Evolutionary conservation across 179 eudicot genomes (phyloP).

Genomic region (Beta macrorhiza): DNA sequence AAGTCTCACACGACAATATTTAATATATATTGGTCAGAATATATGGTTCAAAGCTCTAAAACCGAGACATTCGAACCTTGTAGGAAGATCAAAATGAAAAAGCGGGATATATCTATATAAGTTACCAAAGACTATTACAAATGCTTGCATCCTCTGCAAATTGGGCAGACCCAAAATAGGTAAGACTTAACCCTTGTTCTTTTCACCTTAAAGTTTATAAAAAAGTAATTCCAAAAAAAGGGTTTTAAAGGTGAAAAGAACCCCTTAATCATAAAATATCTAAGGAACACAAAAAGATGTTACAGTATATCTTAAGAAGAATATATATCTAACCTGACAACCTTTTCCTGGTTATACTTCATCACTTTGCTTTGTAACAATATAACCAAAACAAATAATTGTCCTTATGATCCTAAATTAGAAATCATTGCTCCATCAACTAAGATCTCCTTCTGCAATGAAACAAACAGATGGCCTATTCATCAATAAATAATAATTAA

Average conservation of each 20-base stretch:
- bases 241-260: not conserved
- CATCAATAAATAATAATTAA: not conserved
- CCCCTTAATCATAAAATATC: not conserved
- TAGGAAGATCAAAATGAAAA: too few relatives aligned
- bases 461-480: not conserved
- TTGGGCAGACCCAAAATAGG: not conserved
- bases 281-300: not conserved
- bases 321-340: constrained; percentile 37
- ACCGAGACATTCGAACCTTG: too few relatives aligned
- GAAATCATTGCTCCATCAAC: constrained; percentile 7
- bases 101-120: too few relatives aligned
- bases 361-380: constrained; percentile 21
- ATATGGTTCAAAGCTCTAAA: too few relatives aligned
- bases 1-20: too few relatives aligned
- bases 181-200: not conserved
- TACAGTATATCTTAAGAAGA: not conserved
- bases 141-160: not conserved
- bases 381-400: not conserved
- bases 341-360: constrained; percentile 40
- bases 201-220: not conserved
- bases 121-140: not conserved
- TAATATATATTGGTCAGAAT: too few relatives aligned
- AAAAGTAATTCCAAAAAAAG: not conserved
- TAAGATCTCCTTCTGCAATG: not conserved
- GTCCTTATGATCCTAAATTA: not conserved